Evolutionary conservation across 2,329 filamentous ascomycete species (phyloP), one percentile per base, ranked within the genome.

Genomic region (Beauveria medogensis): DNA sequence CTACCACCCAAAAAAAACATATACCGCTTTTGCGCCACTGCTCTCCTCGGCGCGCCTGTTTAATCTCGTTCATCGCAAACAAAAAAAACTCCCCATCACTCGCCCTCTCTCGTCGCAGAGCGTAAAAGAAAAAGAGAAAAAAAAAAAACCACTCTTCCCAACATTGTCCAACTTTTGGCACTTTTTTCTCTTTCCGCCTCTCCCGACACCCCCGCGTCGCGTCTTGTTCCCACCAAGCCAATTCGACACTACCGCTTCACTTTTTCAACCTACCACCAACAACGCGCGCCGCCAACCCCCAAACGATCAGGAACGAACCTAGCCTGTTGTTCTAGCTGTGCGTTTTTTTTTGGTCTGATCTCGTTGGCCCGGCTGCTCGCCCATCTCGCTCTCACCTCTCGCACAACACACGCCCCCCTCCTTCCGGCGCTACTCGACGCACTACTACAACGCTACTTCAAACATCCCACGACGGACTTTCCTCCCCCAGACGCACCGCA

Each of bases 21-120:
- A 57, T 48, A 57, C 55, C 55, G 55, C 55, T 57, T 55, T 57
- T 57, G 44, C 55, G 55, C 55, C 55, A 57, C 55, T 57, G 20
- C 16, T 48, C 40, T 57, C 28, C n/a, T 5, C 40, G 55, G 28
- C 44, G 55, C 55, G 55, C 20, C 44, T 57, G 55, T 57, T 50
- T 44, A 48, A 30, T 50, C 55, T 48, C 30, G 28, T 40, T 44
- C 55, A 48, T 50, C 55, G n/a, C 41, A 28, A 55, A 20, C 8
- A 54, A 24, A 54, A 44, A 47, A 47, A 24, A 50, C 30, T 30
- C 22, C n/a, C 9, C 18, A 22, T 28, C n/a, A 41, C 26, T 40
- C 37, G n/a, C 20, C 22, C 40, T 30, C 12, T 16, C 34, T 41
- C 40, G 24, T 55, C 40, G 53, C 40, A 26, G 10, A 51, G n/a